phyloP scores from a whole-genome alignment of 768 basidiomycete genomes.

The Boletus sp. region DNA sequence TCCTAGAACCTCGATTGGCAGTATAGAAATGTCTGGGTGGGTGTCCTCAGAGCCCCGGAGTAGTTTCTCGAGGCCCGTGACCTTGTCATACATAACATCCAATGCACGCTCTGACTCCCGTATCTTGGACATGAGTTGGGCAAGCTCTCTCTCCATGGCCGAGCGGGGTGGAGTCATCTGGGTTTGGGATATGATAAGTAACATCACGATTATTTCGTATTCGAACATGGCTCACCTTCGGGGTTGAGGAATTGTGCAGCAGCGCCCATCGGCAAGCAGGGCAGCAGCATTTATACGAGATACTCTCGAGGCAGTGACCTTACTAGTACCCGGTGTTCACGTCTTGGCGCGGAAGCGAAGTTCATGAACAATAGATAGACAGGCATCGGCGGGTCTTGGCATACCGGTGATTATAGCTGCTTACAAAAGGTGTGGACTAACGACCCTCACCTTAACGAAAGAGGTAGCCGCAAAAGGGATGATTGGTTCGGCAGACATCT shows the following conservation, averaged over 20 bases:
- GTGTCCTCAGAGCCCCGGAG: neutral
- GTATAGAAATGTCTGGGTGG: constrained; percentile 13
- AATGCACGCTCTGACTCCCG: constrained; percentile 18
- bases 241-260: neutral
- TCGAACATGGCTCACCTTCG: constrained; percentile 10
- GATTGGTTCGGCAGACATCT: neutral
- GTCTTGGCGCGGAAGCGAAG: constrained; percentile 4
- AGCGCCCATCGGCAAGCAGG: neutral
- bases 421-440: neutral
- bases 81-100: constrained; percentile 21
- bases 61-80: constrained; percentile 6
- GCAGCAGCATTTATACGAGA: constrained; percentile 13
- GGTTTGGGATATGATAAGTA: neutral
- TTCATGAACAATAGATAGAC: neutral
- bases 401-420: neutral
- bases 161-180: constrained; percentile 14
- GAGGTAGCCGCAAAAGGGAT: neutral
- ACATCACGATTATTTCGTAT: neutral
- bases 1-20: constrained; percentile 29
- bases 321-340: neutral
- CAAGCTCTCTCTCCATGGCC: constrained; percentile 13
- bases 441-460: neutral
- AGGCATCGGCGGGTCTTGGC: neutral
- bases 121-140: constrained; percentile 20
- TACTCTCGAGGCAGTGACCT: constrained; percentile 6